These are phyloP conservation scores for Mycena sp. DNA, from an alignment of 1,284 basidiomycete genomes.

Conservation along the genomic window DNA sequence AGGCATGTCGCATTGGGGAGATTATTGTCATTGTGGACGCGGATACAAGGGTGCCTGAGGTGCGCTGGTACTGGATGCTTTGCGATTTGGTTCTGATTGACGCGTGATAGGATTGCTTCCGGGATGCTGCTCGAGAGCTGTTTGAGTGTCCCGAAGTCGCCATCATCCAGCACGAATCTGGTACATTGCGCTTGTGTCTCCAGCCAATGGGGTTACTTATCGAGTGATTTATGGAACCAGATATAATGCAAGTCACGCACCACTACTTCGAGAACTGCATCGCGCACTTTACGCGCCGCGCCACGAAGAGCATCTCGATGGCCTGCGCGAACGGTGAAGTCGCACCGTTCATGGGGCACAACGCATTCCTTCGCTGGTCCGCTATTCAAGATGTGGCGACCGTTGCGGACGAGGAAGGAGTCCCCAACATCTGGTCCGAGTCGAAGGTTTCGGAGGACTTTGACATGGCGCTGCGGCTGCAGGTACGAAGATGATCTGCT, in stretches of 20 bases:
- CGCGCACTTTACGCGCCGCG: conserved; percentile 73
- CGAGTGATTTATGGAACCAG: conserved; percentile 39
- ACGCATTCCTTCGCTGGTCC: conserved; percentile 88
- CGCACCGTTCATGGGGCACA: conserved; percentile 90
- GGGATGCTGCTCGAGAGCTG: conserved; percentile 87
- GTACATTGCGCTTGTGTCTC: conserved; percentile 45
- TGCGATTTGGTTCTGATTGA: too few relatives aligned
- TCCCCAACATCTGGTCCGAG: conserved; percentile 87
- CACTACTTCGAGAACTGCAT: conserved; percentile 82
- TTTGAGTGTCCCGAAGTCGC: conserved; percentile 82
- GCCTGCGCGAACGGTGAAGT: conserved; percentile 74
- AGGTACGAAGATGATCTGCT: conserved; percentile 25
- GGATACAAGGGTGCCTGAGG: conserved; percentile 87
- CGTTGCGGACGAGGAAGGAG: conserved; percentile 76
- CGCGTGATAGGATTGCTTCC: conserved; percentile 74
- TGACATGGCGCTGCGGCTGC: conserved; percentile 76
- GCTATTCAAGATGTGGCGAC: conserved; percentile 82
- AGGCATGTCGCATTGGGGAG: conserved; percentile 69
- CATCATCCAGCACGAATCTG: conserved; percentile 87
- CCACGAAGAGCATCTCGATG: conserved; percentile 47
- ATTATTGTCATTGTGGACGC: conserved; percentile 81
- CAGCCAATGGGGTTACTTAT: neutral
- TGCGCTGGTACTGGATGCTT: conserved; percentile 34
- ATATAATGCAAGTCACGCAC: conserved; percentile 76
- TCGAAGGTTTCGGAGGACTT: conserved; percentile 88